Percentiles rank a stretch among this genome's conserved stretches.
Evolutionary conservation across 202 grass and related monocot species (phyloP).

Genomic region (Bolboschoenoplectus hybrid): DNA sequence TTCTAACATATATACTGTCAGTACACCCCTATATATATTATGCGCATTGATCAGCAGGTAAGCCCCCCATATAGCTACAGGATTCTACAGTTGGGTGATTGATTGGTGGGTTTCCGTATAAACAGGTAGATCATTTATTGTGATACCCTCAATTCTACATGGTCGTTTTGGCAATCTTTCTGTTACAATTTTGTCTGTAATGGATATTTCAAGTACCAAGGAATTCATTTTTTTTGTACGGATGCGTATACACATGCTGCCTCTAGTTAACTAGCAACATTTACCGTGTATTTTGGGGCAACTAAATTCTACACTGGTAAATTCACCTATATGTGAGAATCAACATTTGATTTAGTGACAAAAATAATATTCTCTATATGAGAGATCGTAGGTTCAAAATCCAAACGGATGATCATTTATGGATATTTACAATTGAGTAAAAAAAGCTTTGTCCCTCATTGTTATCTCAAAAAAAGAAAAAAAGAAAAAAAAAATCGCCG

Average conservation of each 20-base stretch:
- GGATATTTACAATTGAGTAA: no score
- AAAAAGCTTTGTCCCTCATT: no score
- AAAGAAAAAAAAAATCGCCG: no score
- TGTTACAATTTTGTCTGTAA: background rate
- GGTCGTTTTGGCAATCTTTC: background rate
- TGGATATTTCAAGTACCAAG: background rate
- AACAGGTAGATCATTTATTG: slow-evolving; percentile 1
- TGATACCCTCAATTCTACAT: background rate
- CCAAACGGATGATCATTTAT: no score
- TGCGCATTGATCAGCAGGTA: slow-evolving; percentile 23
- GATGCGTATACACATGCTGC: background rate
- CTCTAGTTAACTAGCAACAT: background rate
- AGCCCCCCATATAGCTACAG: slow-evolving; percentile 16
- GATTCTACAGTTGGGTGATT: slow-evolving; percentile 15
- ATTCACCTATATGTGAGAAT: no score
- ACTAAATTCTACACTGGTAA: no score
- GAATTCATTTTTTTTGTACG: background rate
- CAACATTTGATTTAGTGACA: no score
- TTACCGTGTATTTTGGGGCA: no score
- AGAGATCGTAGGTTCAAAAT: no score
- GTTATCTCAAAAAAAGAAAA: no score
- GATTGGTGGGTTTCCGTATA: slow-evolving; percentile 30
- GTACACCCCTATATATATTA: background rate
- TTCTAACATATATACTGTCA: background rate
- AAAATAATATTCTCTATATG: no score